Conservation (phyloP, 192 early-diverging fungal genomes). For the Coemansia sp. region DNA sequence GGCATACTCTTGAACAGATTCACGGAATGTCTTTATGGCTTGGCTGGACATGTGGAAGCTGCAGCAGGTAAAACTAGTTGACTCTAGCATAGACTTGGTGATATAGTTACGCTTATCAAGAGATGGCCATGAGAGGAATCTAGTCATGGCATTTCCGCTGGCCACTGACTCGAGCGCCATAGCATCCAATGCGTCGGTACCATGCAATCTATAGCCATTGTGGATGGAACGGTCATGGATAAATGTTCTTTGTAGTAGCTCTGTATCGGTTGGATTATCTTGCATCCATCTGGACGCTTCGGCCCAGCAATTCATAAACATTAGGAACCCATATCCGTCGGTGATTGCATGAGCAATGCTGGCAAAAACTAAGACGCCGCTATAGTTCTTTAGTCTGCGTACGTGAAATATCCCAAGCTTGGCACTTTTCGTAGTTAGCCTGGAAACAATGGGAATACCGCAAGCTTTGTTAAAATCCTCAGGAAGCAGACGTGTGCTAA, state of each 20-base stretch:
- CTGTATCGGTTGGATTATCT: neutral
- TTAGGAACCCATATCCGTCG: conserved; percentile 14
- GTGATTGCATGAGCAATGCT: conserved; percentile 20
- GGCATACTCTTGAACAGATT: neutral
- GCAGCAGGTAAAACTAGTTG: neutral
- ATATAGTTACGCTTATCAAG: neutral
- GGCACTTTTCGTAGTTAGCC: neutral
- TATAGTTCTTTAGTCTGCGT: conserved; percentile 14
- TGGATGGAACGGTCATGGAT: neutral
- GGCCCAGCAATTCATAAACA: conserved; percentile 26
- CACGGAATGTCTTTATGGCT: neutral
- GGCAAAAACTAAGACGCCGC: conserved; percentile 20
- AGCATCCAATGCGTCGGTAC: neutral
- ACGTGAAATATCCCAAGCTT: conserved; percentile 10
- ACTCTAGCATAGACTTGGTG: neutral
- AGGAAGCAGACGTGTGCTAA: conserved; percentile 7
- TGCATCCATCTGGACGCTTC: conserved; percentile 6
- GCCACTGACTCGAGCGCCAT: neutral
- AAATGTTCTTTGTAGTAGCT: neutral
- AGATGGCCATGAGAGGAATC: conserved; percentile 11
- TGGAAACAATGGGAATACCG: neutral
- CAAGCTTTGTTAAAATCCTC: neutral
- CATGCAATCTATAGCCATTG: neutral
- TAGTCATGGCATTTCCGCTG: neutral
- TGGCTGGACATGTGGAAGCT: conserved; percentile 11